These are phyloP conservation scores for Volvariella volvacea DNA, from an alignment of 1,284 basidiomycete species.

Conservation along the genomic window DNA sequence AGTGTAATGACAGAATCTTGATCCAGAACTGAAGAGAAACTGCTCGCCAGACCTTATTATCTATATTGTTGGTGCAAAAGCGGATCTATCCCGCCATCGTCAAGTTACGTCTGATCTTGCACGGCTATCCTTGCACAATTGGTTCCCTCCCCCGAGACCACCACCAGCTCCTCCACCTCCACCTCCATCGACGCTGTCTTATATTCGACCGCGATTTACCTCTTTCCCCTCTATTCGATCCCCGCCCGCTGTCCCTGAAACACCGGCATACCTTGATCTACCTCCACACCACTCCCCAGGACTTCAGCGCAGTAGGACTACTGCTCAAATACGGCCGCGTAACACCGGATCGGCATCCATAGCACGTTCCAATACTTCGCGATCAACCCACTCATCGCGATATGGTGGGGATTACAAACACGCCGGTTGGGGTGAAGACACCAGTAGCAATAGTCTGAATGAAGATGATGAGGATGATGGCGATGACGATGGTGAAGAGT, in stretches of 20 bases:
- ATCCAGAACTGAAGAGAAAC: constrained; percentile 81
- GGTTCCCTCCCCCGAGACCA: constrained; percentile 73
- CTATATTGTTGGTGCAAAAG: constrained; percentile 88
- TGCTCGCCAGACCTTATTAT: constrained; percentile 81
- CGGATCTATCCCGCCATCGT: constrained; percentile 65
- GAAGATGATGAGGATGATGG: constrained; percentile 57
- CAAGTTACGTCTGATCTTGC: constrained; percentile 78
- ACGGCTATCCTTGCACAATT: constrained; percentile 71
- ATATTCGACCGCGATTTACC: constrained; percentile 81
- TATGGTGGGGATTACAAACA: constrained; percentile 46
- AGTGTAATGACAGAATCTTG: constrained; percentile 10
- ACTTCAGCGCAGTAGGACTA: constrained; percentile 41
- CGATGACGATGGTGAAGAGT: constrained; percentile 44
- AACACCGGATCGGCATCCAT: constrained; percentile 26
- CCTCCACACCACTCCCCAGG: constrained; percentile 34
- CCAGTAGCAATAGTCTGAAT: constrained; percentile 57
- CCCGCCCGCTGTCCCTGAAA: constrained; percentile 35
- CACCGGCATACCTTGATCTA: constrained; percentile 47
- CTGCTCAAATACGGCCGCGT: constrained; percentile 33
- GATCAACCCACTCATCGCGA: constrained; percentile 45
- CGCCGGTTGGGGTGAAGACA: constrained; percentile 51
- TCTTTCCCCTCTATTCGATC: constrained; percentile 73
- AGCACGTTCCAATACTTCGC: constrained; percentile 36
- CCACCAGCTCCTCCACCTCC: constrained; percentile 58
- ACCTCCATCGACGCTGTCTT: constrained; percentile 63